Base-by-base conservation (phyloP, 2,329 filamentous ascomycete species). In the Lecanosticta acicola region DNA sequence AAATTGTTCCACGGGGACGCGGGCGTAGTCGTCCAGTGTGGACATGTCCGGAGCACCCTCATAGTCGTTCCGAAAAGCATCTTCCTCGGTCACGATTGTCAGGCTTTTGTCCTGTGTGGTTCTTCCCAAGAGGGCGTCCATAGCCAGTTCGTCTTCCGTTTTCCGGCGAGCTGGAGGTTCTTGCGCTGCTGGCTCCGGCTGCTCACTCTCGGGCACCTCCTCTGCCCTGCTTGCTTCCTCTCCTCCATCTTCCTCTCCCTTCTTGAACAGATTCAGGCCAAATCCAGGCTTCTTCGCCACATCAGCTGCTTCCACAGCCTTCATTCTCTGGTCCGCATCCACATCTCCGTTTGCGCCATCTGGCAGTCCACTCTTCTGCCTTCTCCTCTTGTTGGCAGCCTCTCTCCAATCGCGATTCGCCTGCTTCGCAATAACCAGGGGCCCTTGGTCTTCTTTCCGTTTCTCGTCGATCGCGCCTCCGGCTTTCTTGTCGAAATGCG, bases 1-100 rank as follows among this genome's bases (percentile, higher is more conserved):
- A 55, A 97, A 98, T 58, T 96, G 89, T 57, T 96, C 91, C 13
- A 97, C 88, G 0, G 93, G 91, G 51, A 95, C 84, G 10, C 84
- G 82, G 48, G 85, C 84, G 68, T 97, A 97, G 59, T 93, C 87
- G 26, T 87, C 85, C 14, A 94, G 71, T 0, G 82, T 86, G 3
- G 88, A 83, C 21, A 80, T 75, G 17, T 88, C 85, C 1, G 88
- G 89, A 1, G 88, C 84, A 19, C 78, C 71, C 10, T 78, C 74
- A 21, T 90, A 77, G 63, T 91, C 87, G 19, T 79, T 54, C 21
- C 60, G 53, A 45, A 64, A 63, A 3, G 59, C 60, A 49, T 64
- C 53, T 40, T 56, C 54, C 51, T 65, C 60, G 21, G 39, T 32
- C 3, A 63, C 56, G 11, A 76, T 66, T 0, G 71, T 59, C 39